A percentile compares a stretch with the other conserved stretches of the same genome.
These are phyloP conservation scores for Hypoxylon fragiforme DNA, from an alignment of 495 filamentous ascomycete genomes.

Conservation along the genomic window DNA sequence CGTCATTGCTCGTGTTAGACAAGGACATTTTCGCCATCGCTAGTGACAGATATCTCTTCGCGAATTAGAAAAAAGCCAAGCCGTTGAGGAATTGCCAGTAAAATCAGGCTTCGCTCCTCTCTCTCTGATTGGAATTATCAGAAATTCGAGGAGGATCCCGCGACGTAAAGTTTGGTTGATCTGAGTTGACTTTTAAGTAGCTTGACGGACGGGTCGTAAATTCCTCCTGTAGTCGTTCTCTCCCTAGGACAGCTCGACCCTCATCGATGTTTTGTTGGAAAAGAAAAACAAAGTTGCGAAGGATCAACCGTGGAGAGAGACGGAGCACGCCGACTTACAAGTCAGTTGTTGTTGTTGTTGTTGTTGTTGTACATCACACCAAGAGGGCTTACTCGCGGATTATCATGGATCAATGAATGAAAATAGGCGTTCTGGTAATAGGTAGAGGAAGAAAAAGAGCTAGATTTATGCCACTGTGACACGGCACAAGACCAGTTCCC, in stretches of 20 bases:
- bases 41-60: neutral
- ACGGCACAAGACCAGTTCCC: slow-evolving; percentile 18
- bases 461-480: slow-evolving; percentile 12
- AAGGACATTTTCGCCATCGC: slow-evolving; percentile 18
- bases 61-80: neutral
- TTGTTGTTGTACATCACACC: no score
- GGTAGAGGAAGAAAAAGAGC: no score
- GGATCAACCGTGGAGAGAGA: slow-evolving; percentile 1
- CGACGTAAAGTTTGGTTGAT: slow-evolving; percentile 12
- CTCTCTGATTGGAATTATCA: neutral
- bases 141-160: neutral
- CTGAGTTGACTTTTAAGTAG: neutral
- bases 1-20: slow-evolving; percentile 26
- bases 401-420: no score
- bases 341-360: no score
- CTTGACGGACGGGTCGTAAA: neutral
- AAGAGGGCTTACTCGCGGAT: no score
- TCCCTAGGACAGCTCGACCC: slow-evolving; percentile 21
- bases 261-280: no score
- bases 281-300: slow-evolving; percentile 1
- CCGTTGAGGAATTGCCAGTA: neutral
- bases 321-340: slow-evolving; percentile 25
- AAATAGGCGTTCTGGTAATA: no score
- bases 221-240: slow-evolving; percentile 1
- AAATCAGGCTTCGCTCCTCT: no score